phyloP scores from a whole-genome alignment of 2,329 filamentous ascomycete species.

The Trichoderma atrobrunneum region DNA sequence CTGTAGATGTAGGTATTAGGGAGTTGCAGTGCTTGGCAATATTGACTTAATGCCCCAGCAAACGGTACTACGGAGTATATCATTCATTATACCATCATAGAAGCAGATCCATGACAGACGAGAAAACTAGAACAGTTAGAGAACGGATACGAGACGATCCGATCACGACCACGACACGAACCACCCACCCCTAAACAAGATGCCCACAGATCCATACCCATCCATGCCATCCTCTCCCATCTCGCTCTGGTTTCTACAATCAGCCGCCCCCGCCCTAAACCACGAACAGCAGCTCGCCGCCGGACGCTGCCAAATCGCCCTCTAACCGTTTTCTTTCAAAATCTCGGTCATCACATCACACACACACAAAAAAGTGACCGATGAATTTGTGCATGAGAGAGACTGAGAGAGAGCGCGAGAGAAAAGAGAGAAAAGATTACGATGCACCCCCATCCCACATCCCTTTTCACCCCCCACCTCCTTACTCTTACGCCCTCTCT shows the following conservation, averaged over 20 bases:
- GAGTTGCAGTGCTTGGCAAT: too few relatives aligned
- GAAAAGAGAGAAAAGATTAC: not conserved
- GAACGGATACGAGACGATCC: not conserved
- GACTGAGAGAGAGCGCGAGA: not conserved
- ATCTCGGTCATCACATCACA: not conserved
- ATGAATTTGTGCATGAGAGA: not conserved
- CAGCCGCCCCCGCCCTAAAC: not conserved
- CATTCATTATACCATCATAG: not conserved
- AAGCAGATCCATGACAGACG: not conserved
- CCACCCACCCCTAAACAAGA: not conserved
- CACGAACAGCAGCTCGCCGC: not conserved
- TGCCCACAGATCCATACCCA: not conserved
- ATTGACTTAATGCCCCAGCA: too few relatives aligned
- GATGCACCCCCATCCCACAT: not conserved
- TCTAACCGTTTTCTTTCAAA: slow-evolving; percentile 7
- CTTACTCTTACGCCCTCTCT: not conserved
- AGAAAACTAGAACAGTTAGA: not conserved
- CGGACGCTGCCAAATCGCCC: not conserved
- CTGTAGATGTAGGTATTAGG: too few relatives aligned
- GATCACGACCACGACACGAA: not conserved
- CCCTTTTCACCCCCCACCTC: not conserved
- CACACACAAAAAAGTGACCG: not conserved
- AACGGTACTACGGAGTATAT: too few relatives aligned
- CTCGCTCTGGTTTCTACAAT: not conserved
- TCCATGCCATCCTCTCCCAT: not conserved